Evolutionary conservation across 306 rosid genomes (phyloP), one percentile per base, ranked within the genome.

Genomic region (Quercus agrifolia): DNA sequence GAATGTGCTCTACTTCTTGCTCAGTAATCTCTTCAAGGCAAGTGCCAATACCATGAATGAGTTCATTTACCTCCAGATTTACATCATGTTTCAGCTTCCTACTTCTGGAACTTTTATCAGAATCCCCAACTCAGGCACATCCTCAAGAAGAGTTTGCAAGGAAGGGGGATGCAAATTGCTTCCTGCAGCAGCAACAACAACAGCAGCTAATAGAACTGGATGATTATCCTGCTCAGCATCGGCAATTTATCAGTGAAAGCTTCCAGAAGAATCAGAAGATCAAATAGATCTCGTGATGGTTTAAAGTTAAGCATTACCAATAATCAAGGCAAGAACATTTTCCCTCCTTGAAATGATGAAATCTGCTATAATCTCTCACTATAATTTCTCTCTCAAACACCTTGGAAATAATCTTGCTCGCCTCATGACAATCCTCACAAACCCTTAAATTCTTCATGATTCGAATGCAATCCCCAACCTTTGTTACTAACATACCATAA

Each of bases 1-100:
- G 99, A 84, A 96, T 96, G 88, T 89, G 99, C 85, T 96, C 99
- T 20, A 96, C 96, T 82, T 98, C 99, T 82, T 96, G 99, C 88
- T 90, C 99, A 21, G 97, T 94, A 81, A 96, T 96, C 83, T 90
- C 93, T 64, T 96, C 99, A 71, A 89, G 88, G 87, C 97, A 96
- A 71, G 96, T 89, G 78, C 84, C 73, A 80, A 96, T 88, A 82
- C 91, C 99, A 85, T 87, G 96, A 83, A 96, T 96, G 69, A 96
- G 99, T 83, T 93, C 98, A 81, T 96, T 96, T 58, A 96, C 94
- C 28, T 96, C 97, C 89, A 91, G 97, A 86, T 90, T 96, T 78
- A 90, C 98, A 89, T 93, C 98, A 76, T 93, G 97, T 88, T 96
- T 96, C 80, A 91, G 84, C 88, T 86, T 96, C 80, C 93, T 83